phyloP scores from a whole-genome alignment of 108 stramenopile genomes.

The Cyclotella sp. region DNA sequence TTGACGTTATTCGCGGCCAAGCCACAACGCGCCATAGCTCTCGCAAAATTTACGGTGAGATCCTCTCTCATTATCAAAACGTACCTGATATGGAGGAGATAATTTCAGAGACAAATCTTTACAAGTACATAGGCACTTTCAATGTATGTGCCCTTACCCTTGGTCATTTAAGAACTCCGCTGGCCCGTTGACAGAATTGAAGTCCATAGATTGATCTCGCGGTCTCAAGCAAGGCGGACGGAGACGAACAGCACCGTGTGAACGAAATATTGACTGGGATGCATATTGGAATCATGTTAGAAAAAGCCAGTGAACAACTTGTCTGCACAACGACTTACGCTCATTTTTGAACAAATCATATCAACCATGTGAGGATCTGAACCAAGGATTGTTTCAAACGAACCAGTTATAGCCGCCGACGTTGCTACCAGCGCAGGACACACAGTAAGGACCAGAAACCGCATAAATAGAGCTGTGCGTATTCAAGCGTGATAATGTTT shows the following conservation, averaged over 20 bases:
- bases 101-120: slow-evolving; percentile 9
- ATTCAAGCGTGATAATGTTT: background rate
- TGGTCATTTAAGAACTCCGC: slow-evolving; percentile 70
- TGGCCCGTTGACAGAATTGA: slow-evolving; percentile 52
- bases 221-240: slow-evolving; percentile 70
- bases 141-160: slow-evolving; percentile 33
- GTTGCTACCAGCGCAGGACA: background rate
- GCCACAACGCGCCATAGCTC: slow-evolving; percentile 77
- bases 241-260: slow-evolving; percentile 78
- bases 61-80: slow-evolving; percentile 56
- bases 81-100: background rate
- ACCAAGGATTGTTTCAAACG: slow-evolving; percentile 50
- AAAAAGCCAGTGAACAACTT: background rate
- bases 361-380: slow-evolving; percentile 79
- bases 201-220: slow-evolving; percentile 29
- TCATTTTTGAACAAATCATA: slow-evolving; percentile 44
- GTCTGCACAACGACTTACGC: background rate
- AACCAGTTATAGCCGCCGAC: slow-evolving; percentile 13
- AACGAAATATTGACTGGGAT: slow-evolving; percentile 54
- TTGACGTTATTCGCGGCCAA: slow-evolving; percentile 68
- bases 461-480: background rate
- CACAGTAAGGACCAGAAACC: background rate
- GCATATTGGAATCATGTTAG: background rate
- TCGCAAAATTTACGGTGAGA: slow-evolving; percentile 73
- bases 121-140: background rate